A percentile compares a stretch with the other conserved stretches of the same genome.
Conservation (phyloP, 2,329 filamentous ascomycete species). For the Pseudogymnoascus sp. region DNA sequence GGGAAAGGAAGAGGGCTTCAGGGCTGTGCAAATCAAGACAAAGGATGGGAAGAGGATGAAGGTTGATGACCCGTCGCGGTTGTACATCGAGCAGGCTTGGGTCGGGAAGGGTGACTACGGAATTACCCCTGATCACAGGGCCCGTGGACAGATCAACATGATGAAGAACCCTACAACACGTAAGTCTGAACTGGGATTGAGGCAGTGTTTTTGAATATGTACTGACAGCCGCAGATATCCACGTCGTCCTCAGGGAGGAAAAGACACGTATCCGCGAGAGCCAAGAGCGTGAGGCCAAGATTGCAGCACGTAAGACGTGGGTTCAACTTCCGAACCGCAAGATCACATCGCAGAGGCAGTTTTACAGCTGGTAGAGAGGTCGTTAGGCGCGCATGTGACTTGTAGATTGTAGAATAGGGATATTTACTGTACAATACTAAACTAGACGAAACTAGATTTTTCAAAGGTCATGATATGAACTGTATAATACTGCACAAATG, state of each 20-base stretch:
- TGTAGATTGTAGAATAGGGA: neutral
- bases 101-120: constrained; percentile 65
- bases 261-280: constrained; percentile 76
- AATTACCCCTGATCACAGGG: constrained; percentile 59
- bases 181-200: constrained; percentile 38
- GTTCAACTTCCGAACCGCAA: constrained; percentile 79
- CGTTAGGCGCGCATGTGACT: neutral
- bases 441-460: constrained; percentile 1
- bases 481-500: neutral
- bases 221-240: constrained; percentile 49
- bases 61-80: constrained; percentile 65
- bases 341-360: constrained; percentile 75
- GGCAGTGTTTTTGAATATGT: neutral
- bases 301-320: constrained; percentile 72
- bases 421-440: constrained; percentile 7
- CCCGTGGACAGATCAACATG: constrained; percentile 61
- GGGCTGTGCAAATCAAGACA: constrained; percentile 51
- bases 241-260: constrained; percentile 85
- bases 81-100: constrained; percentile 92
- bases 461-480: neutral
- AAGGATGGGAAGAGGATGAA: constrained; percentile 67
- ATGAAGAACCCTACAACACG: constrained; percentile 67
- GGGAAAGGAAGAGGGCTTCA: constrained; percentile 18
- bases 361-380: constrained; percentile 72
- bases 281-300: constrained; percentile 69